Conservation (phyloP, 2,329 filamentous ascomycete genomes). For the Cladobotryum mycophilum region DNA sequence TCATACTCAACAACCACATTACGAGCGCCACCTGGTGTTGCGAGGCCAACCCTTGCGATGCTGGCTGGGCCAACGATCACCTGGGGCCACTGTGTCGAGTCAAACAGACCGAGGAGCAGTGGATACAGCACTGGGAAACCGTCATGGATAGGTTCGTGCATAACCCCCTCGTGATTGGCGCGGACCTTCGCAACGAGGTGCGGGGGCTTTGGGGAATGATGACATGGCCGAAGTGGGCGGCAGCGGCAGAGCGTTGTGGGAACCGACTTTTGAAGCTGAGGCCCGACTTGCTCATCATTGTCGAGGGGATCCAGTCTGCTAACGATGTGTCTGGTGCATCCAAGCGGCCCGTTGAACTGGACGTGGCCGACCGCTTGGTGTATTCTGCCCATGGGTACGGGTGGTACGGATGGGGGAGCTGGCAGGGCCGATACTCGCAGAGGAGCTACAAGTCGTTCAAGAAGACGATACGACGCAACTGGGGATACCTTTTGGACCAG, state of each 20-base stretch:
- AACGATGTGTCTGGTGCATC: slow-evolving; percentile 56
- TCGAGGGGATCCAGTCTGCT: slow-evolving; percentile 61
- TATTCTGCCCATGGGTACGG: slow-evolving; percentile 64
- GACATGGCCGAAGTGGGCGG: slow-evolving; percentile 60
- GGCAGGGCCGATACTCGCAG: slow-evolving; percentile 53
- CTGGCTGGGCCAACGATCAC: slow-evolving; percentile 60
- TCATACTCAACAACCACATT: slow-evolving; percentile 67
- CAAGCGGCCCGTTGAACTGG: slow-evolving; percentile 50
- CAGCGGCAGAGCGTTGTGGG: slow-evolving; percentile 58
- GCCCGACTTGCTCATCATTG: slow-evolving; percentile 58
- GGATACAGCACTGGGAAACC: slow-evolving; percentile 60
- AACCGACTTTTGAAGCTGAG: slow-evolving; percentile 55
- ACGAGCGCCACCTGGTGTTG: slow-evolving; percentile 64
- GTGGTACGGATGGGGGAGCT: slow-evolving; percentile 64
- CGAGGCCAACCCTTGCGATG: slow-evolving; percentile 61
- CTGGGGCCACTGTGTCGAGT: slow-evolving; percentile 55
- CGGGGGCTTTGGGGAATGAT: slow-evolving; percentile 64
- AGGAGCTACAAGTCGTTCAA: slow-evolving; percentile 58
- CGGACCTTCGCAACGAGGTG: slow-evolving; percentile 63
- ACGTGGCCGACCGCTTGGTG: slow-evolving; percentile 50
- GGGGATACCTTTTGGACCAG: slow-evolving; percentile 54
- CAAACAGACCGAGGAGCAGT: slow-evolving; percentile 56
- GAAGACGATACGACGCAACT: slow-evolving; percentile 56
- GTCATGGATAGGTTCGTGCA: slow-evolving; percentile 54
- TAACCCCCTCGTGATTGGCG: slow-evolving; percentile 58